These are phyloP conservation scores for Suhomyces prunicola DNA, from an alignment of 805 yeast species.

Conservation along the genomic window DNA sequence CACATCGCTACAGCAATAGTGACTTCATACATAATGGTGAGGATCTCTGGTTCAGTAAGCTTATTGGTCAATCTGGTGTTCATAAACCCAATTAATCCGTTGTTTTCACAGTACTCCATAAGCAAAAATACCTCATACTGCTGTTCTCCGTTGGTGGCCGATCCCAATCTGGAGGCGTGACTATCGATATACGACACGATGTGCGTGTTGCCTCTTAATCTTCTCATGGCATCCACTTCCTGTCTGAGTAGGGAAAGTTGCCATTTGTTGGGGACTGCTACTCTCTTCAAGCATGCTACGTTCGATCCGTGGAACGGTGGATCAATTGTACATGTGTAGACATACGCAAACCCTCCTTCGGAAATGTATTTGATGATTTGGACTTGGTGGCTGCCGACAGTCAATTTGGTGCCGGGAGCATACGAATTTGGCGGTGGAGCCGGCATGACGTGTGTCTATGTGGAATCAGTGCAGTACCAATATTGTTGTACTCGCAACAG, in stretches of 20 bases:
- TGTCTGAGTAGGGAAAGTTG: slow-evolving; percentile 80
- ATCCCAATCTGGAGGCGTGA: slow-evolving; percentile 73
- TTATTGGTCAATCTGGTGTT: slow-evolving; percentile 65
- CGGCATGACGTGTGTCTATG: slow-evolving; percentile 14
- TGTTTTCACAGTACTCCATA: slow-evolving; percentile 76
- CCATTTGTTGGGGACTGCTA: slow-evolving; percentile 89
- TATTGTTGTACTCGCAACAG: neutral
- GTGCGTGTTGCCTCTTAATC: slow-evolving; percentile 71
- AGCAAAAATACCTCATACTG: slow-evolving; percentile 72
- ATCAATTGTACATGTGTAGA: slow-evolving; percentile 70
- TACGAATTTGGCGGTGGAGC: slow-evolving; percentile 62
- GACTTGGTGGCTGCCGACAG: slow-evolving; percentile 83
- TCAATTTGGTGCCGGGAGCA: slow-evolving; percentile 69
- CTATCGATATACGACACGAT: slow-evolving; percentile 92
- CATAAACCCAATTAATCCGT: slow-evolving; percentile 79
- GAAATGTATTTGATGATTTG: slow-evolving; percentile 68
- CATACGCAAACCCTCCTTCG: slow-evolving; percentile 95
- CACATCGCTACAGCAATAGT: slow-evolving; percentile 74
- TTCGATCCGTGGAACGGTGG: slow-evolving; percentile 54
- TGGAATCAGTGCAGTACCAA: neutral
- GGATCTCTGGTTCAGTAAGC: slow-evolving; percentile 64
- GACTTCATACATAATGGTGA: slow-evolving; percentile 65
- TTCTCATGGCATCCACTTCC: slow-evolving; percentile 96
- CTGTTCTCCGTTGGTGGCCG: slow-evolving; percentile 35
- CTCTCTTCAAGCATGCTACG: slow-evolving; percentile 85